A percentile compares a stretch with the other conserved stretches of the same genome.
Evolutionary conservation across 129 eudicot species (phyloP).

Genomic region (sunflower (Helianthus annuus)): HanXRQr2.0-SUNRISE NC_035445.2:117585005-117585504

Average conservation of each 20-base stretch:
- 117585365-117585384: conserved; percentile 24
- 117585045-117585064: conserved; percentile 32
- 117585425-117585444: conserved; percentile 51
- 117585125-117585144: conserved; percentile 24
- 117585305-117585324: conserved; percentile 19
- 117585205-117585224: conserved; percentile 50
- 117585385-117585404: conserved; percentile 33
- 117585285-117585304: conserved; percentile 39
- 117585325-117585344: conserved; percentile 10
- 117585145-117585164: background rate
- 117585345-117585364: conserved; percentile 24
- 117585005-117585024: conserved; percentile 37
- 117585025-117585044: conserved; percentile 28
- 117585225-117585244: conserved; percentile 38
- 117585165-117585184: conserved; percentile 19
- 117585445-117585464: conserved; percentile 44
- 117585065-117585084: conserved; percentile 23
- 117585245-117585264: conserved; percentile 40
- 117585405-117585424: conserved; percentile 44
- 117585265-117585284: conserved; percentile 55
- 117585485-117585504: conserved; percentile 31
- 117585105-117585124: conserved; percentile 19
- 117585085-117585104: background rate
- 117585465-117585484: conserved; percentile 36
- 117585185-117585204: conserved; percentile 70